Evolutionary conservation across 805 yeast genomes (phyloP).

Genomic region (Candida insectalens): DNA sequence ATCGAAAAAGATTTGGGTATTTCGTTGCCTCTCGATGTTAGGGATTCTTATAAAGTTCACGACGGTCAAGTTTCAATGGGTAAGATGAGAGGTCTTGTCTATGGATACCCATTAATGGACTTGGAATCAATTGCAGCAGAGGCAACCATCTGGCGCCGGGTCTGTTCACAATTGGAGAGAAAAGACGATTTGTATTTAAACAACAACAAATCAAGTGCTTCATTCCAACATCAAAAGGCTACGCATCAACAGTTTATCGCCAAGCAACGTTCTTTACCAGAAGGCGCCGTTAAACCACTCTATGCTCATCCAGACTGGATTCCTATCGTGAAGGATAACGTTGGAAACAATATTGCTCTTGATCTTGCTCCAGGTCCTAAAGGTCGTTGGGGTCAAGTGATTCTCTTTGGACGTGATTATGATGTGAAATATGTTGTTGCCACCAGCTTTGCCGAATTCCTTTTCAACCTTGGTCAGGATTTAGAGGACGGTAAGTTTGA

Average conservation of each 20-base stretch:
- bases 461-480: constrained; percentile 76
- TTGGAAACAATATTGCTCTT: constrained; percentile 86
- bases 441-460: constrained; percentile 81
- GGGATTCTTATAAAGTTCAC: constrained; percentile 70
- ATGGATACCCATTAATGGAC: constrained; percentile 71
- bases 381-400: constrained; percentile 86
- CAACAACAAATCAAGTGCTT: constrained; percentile 4
- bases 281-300: constrained; percentile 56
- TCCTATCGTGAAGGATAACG: constrained; percentile 79
- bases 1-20: constrained; percentile 76
- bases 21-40: constrained; percentile 68
- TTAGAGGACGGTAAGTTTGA: constrained; percentile 76
- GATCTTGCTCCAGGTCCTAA: constrained; percentile 76
- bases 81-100: constrained; percentile 66
- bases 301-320: constrained; percentile 93
- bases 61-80: constrained; percentile 88
- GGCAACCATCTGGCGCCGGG: constrained; percentile 79
- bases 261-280: constrained; percentile 65
- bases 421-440: constrained; percentile 86
- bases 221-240: constrained; percentile 11
- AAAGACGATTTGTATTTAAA: constrained; percentile 3
- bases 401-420: constrained; percentile 87
- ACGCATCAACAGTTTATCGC: constrained; percentile 27
- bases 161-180: constrained; percentile 28
- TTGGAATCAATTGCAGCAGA: constrained; percentile 73